Percentiles rank a stretch among this genome's conserved stretches.
phyloP scores from a whole-genome alignment of 2,329 filamentous ascomycete genomes.

The Botrytis aclada region DNA sequence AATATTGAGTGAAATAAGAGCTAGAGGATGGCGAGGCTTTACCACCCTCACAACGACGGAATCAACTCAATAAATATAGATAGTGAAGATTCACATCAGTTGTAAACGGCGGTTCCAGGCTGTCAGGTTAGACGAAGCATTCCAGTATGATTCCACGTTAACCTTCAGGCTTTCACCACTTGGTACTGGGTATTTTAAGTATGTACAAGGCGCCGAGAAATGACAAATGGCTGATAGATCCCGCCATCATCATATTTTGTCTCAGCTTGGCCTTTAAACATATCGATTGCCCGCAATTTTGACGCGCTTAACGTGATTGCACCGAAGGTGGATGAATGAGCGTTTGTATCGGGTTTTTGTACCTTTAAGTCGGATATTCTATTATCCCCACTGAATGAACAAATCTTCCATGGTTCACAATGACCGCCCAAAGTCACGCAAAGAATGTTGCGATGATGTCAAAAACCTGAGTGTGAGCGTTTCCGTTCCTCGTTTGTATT shows the following conservation, averaged over 20 bases:
- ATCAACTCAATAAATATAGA: not conserved
- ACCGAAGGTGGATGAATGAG: not conserved
- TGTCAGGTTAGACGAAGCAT: not conserved
- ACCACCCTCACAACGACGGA: not conserved
- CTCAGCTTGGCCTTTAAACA: not conserved
- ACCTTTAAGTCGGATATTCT: not conserved
- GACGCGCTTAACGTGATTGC: not conserved
- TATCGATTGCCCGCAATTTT: not conserved
- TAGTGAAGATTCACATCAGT: not conserved
- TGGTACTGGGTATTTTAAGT: not conserved
- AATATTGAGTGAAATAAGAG: not conserved
- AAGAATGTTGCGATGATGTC: not conserved
- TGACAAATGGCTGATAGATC: not conserved
- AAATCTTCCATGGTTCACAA: no score
- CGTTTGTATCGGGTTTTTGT: not conserved
- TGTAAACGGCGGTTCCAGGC: not conserved
- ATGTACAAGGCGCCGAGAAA: not conserved
- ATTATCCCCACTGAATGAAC: not conserved
- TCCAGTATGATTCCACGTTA: not conserved
- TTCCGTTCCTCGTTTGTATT: not conserved
- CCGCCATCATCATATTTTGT: not conserved
- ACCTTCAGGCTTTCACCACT: not conserved
- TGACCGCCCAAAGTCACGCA: no score
- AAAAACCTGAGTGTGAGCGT: not conserved
- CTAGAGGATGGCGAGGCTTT: not conserved